Percentiles rank a stretch among this genome's conserved stretches.
Conservation (phyloP, 2,329 filamentous ascomycete species). For the Neoarthrinium moseri region DNA sequence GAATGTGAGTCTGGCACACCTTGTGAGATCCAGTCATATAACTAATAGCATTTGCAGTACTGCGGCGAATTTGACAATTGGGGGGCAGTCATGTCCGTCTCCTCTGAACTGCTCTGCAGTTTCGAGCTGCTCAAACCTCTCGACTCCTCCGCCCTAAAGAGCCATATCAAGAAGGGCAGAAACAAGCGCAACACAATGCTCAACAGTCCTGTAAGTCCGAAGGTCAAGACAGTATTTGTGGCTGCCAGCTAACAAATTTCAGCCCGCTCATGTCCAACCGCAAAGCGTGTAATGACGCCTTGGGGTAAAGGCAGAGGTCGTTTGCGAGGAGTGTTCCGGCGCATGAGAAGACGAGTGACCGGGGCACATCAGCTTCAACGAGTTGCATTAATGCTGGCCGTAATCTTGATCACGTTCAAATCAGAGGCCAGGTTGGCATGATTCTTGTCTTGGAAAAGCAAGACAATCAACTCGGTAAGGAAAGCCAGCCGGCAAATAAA, state of each 20-base stretch:
- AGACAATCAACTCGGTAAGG: background rate
- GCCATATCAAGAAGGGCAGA: constrained; percentile 96
- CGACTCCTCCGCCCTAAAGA: constrained; percentile 94
- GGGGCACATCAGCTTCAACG: background rate
- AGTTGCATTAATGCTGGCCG: background rate
- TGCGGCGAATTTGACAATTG: constrained; percentile 99
- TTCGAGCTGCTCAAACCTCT: constrained; percentile 96
- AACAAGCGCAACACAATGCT: constrained; percentile 94
- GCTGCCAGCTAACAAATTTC: constrained; percentile 11
- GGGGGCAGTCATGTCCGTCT: constrained; percentile 98
- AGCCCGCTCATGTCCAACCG: constrained; percentile 56
- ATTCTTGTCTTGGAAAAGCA: background rate
- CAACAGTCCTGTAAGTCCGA: constrained; percentile 82
- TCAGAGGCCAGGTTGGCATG: too few relatives aligned
- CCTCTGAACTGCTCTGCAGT: constrained; percentile 87
- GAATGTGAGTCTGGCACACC: constrained; percentile 66
- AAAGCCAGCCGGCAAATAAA: background rate
- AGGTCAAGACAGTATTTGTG: background rate
- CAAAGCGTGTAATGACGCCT: constrained; percentile 48
- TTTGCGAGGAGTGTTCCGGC: background rate
- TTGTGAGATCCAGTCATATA: background rate
- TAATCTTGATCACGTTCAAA: background rate
- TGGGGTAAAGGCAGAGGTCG: background rate
- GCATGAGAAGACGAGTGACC: background rate
- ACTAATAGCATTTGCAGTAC: constrained; percentile 59